phyloP scores from a whole-genome alignment of 768 basidiomycete species.

The Trametes sanguinea region DNA sequence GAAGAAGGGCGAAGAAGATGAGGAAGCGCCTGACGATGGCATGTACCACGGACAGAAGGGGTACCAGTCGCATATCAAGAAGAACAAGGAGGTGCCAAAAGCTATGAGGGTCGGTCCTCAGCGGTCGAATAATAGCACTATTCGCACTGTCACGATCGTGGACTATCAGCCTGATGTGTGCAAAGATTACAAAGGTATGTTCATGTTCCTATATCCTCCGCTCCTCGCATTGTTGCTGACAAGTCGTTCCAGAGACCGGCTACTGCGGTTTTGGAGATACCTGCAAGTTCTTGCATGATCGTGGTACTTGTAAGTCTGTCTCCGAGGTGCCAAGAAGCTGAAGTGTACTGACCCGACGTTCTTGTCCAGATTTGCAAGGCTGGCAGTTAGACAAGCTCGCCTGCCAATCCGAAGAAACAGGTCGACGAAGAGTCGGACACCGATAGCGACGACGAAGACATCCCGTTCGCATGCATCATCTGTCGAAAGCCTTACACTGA shows the following conservation, averaged over 20 bases:
- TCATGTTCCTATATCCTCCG: constrained; percentile 1
- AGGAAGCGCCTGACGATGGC: constrained; percentile 75
- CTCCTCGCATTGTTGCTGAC: constrained; percentile 12
- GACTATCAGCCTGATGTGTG: constrained; percentile 99
- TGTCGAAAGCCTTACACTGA: constrained; percentile 94
- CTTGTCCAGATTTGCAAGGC: constrained; percentile 78
- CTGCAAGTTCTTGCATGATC: constrained; percentile 98
- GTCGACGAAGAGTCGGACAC: constrained; percentile 63
- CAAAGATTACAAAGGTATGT: constrained; percentile 97
- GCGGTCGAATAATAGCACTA: constrained; percentile 68
- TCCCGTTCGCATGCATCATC: constrained; percentile 98
- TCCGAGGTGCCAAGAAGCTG: constrained; percentile 11
- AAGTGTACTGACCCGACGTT: constrained; percentile 23
- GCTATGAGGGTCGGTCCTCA: constrained; percentile 86
- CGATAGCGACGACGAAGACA: constrained; percentile 79
- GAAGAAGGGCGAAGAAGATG: constrained; percentile 52
- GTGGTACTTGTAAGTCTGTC: constrained; percentile 79
- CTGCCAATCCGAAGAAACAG: constrained; percentile 70
- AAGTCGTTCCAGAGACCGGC: constrained; percentile 75
- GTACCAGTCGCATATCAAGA: constrained; percentile 80
- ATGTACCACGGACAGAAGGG: constrained; percentile 83
- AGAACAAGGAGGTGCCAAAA: constrained; percentile 82
- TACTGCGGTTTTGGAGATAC: constrained; percentile 99
- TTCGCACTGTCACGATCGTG: constrained; percentile 90
- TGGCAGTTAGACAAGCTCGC: constrained; percentile 98